Base-by-base conservation (phyloP, 2,329 filamentous ascomycete species). In the Aspergillus carbonarius region DNA sequence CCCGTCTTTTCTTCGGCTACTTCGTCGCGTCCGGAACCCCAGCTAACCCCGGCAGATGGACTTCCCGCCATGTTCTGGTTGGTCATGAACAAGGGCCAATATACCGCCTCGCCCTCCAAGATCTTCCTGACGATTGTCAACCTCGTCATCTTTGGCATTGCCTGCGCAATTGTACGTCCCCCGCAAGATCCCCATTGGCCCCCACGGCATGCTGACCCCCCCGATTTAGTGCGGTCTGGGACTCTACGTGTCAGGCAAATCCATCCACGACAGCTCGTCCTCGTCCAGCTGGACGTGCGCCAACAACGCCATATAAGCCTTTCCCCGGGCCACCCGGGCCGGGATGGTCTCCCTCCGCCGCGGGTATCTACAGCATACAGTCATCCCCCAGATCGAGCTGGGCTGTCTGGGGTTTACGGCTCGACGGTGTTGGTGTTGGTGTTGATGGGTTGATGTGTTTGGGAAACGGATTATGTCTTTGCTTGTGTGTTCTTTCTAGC, bases 11-110 rank as follows among this genome's bases (percentile, higher is more conserved):
- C n/a, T n/a, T n/a, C n/a, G n/a, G n/a, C 37, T 23, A 2, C 32
- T 9, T 7, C 7, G 25, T 4, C 1, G 5, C 25, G 9, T 27
- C 30, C 30, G 20, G 1, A 32, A 35, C 53, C 32, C 59, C 67
- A 48, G 65, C 35, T 25, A 12, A 27, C 3, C 34, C 15, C 42
- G 8, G 9, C 7, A 25, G 68, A 77, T 61, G 78, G 78, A 1
- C 65, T 82, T 2, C 76, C 75, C 5, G 77, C 74, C 5, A 66
- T 76, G 2, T 77, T 82, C 62, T 82, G 79, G 79, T 61, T 82
- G 44, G 75, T 76, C 56, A 74, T 85, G 64, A 79, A 84, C 65
- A 71, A 73, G 42, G 78, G 75, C 0, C 63, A 68, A 6, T 76
- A 70, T 64, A 76, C 76, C 42, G 67, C 71, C 27, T 72, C 70